Percentiles rank a stretch among this genome's conserved stretches.
phyloP scores from a whole-genome alignment of 768 basidiomycete species.

The Leccinum uliginosum region DNA sequence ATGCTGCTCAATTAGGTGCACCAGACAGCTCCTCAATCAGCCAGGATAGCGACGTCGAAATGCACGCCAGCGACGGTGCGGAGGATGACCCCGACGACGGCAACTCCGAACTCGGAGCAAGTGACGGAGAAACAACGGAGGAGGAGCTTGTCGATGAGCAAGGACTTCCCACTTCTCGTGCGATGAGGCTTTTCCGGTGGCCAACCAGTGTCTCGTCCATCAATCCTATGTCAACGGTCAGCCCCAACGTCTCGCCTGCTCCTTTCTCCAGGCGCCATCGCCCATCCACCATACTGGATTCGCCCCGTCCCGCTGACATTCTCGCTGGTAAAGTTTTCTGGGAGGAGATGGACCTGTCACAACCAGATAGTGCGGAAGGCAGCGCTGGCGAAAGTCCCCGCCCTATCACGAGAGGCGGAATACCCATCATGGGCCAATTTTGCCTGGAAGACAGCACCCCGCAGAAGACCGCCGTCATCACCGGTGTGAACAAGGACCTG shows the following conservation, averaged over 20 bases:
- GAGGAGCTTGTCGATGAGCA: slow-evolving; percentile 78
- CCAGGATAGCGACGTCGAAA: slow-evolving; percentile 50
- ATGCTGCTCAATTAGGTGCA: slow-evolving; percentile 46
- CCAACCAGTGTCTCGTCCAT: slow-evolving; percentile 61
- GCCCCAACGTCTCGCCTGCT: slow-evolving; percentile 47
- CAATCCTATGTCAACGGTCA: slow-evolving; percentile 73
- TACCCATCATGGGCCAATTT: slow-evolving; percentile 40
- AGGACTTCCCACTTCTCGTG: slow-evolving; percentile 69
- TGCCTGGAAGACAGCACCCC: slow-evolving; percentile 11
- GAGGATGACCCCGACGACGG: slow-evolving; percentile 37
- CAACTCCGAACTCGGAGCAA: slow-evolving; percentile 47
- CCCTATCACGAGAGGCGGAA: slow-evolving; percentile 12
- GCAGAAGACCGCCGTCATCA: slow-evolving; percentile 25
- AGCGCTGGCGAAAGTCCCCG: slow-evolving; percentile 28
- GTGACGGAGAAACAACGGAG: slow-evolving; percentile 76
- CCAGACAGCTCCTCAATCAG: slow-evolving; percentile 46
- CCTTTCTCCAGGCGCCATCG: slow-evolving; percentile 32
- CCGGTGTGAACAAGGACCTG: slow-evolving; percentile 27
- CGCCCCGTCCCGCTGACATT: slow-evolving; percentile 65
- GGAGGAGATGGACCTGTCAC: slow-evolving; percentile 40
- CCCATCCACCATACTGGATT: slow-evolving; percentile 28
- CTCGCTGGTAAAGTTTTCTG: slow-evolving; percentile 58
- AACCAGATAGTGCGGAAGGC: slow-evolving; percentile 33
- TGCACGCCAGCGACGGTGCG: slow-evolving; percentile 35
- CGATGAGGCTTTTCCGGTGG: slow-evolving; percentile 67